These are phyloP conservation scores for Aspergillus sclerotiicarbonarius DNA, from an alignment of 495 filamentous ascomycete species.

Conservation along the genomic window DNA sequence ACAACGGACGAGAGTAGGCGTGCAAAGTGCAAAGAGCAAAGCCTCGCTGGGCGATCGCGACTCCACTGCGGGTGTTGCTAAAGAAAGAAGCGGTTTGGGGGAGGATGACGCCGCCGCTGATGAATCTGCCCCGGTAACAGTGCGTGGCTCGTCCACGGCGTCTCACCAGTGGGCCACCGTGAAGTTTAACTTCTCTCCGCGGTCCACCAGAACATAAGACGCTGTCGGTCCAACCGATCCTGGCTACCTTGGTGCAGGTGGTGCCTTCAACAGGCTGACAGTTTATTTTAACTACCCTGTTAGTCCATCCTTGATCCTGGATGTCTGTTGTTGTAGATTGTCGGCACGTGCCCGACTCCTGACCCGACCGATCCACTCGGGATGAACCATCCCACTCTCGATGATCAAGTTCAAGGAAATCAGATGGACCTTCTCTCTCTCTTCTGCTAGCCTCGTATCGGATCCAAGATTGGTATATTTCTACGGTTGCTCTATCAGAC, in stretches of 20 bases:
- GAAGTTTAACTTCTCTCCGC: background rate
- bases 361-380: background rate
- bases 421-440: too few species aligned
- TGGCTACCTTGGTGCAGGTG: too few species aligned
- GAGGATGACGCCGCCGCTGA: slow-evolving; percentile 11
- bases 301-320: too few species aligned
- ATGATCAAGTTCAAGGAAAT: too few species aligned
- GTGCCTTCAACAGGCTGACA: too few species aligned
- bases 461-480: too few species aligned
- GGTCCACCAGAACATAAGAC: too few species aligned
- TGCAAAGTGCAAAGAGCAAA: slow-evolving; percentile 6
- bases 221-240: too few species aligned
- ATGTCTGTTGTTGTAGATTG: background rate
- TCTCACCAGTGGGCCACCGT: background rate
- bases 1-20: background rate
- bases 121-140: background rate
- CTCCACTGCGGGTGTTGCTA: slow-evolving; percentile 23
- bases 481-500: too few species aligned
- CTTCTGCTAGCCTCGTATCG: too few species aligned
- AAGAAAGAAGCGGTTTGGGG: slow-evolving; percentile 15
- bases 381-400: too few species aligned
- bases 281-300: too few species aligned
- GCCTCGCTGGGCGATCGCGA: slow-evolving; percentile 16
- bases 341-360: background rate
- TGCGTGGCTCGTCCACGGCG: background rate